Base-by-base conservation (phyloP, 139 green algal genomes). In the Picochlorum sp. region DNA sequence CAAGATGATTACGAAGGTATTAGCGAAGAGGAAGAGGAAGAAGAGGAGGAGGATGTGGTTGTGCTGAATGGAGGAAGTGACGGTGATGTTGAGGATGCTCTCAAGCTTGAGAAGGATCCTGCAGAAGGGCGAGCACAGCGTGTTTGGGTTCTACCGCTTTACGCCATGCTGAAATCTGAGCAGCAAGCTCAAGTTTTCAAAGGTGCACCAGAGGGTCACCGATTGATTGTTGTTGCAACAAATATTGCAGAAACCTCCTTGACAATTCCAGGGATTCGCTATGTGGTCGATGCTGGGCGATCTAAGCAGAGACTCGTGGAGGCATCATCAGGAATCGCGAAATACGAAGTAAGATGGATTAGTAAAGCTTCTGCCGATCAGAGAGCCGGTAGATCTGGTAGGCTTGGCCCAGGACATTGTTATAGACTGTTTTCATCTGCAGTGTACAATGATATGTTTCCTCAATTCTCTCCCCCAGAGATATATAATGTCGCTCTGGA, bases 211-310 rank as follows among this genome's bases (percentile, higher is more conserved):
- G 26, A 75, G 0, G 92, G 90, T 2, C 59, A 78, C 37, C 72
- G 93, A 20, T 80, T 96, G 6, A 85, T 99, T 15, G 79, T 99
- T 1, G 90, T 98, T 7, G 88, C 93, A 3, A 99, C 93, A 34
- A 99, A 99, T 62, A 92, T 99, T 32, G 93, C 92, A 6, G 93
- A 99, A 73, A 99, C 93, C 0, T 97, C 89, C 1, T 80, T 99
- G 26, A 99, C 93, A 64, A 97, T 99, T 47, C 92, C 92, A 47
- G 88, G 89, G 74, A 84, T 89, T 24, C 82, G 89, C 3, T 96
- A 95, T 69, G 88, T 96, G 14, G 89, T 96, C 34, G 89, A 95
- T 64, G 78, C 80, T 14, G 89, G 89, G 4, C 79, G 89, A 11
- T 80, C 81, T 58, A 96, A 96, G 76, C 78, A 90, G 76, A 88